Percentiles rank a stretch among this genome's conserved stretches.
phyloP scores from a whole-genome alignment of 371 early-diverging fungal species.

The Mucor lusitanicus region DNA sequence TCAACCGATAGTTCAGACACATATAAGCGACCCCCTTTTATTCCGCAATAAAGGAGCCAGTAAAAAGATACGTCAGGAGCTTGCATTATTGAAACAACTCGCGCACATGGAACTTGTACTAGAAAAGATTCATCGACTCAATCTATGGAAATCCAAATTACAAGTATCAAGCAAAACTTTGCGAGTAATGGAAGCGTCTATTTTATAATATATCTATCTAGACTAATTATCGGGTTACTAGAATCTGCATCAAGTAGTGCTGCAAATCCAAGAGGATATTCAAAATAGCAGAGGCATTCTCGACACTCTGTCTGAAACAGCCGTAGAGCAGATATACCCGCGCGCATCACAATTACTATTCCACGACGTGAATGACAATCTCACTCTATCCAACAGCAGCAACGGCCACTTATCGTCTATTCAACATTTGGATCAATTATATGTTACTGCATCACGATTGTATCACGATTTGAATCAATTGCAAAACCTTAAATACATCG shows the following conservation, averaged over 20 bases:
- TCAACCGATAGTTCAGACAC: not conserved
- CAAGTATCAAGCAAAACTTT: not conserved
- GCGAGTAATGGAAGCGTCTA: not conserved
- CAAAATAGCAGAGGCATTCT: not conserved
- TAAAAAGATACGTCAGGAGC: conserved; percentile 4
- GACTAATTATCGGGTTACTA: not conserved
- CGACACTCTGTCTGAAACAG: not conserved
- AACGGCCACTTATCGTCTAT: not conserved
- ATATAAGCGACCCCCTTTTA: not conserved
- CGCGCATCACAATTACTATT: not conserved
- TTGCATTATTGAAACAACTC: conserved; percentile 6
- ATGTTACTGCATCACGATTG: conserved; percentile 49
- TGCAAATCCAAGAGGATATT: not conserved
- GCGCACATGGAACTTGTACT: conserved; percentile 16
- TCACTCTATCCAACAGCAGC: not conserved
- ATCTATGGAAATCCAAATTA: conserved; percentile 10
- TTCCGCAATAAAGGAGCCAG: not conserved
- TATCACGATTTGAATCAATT: conserved; percentile 42
- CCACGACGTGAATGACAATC: not conserved
- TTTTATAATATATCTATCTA: not conserved
- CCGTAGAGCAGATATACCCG: not conserved
- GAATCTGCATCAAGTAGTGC: not conserved
- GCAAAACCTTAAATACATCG: conserved; percentile 55
- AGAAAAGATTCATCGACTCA: conserved; percentile 12
- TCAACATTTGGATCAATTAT: conserved; percentile 44